A percentile compares a stretch with the other conserved stretches of the same genome.
Evolutionary conservation across 345 rosid genomes (phyloP).

Genomic region (Ceriops zippeliana): DNA sequence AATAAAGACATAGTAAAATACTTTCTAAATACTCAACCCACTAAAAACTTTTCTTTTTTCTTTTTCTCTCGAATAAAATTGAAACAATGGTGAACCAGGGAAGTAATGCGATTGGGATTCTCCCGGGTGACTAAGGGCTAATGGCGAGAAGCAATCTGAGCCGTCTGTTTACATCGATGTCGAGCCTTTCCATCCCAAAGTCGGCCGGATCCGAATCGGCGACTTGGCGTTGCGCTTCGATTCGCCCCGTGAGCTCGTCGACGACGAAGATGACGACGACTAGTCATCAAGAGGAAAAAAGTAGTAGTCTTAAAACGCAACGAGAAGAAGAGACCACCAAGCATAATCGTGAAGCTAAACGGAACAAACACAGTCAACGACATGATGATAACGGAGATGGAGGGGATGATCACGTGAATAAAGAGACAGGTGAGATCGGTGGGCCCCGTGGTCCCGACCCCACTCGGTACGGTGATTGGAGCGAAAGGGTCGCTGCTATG

Average conservation of each 20-base stretch:
- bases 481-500: constrained; percentile 82
- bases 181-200: constrained; percentile 13
- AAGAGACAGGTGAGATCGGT: constrained; percentile 76
- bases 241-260: constrained; percentile 17
- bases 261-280: constrained; percentile 17
- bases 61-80: no score
- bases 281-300: constrained; percentile 7
- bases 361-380: no score
- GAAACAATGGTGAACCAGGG: no score
- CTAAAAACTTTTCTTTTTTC: no score
- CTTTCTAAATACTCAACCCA: no score
- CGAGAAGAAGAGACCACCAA: constrained; percentile 15
- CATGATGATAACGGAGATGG: constrained; percentile 22
- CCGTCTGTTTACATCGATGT: constrained; percentile 30
- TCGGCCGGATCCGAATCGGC: constrained; percentile 6
- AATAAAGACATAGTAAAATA: no score
- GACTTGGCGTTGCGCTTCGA: constrained; percentile 8
- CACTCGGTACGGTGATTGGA: constrained; percentile 95
- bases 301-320: constrained; percentile 1
- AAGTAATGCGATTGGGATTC: no score
- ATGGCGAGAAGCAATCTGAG: constrained; percentile 39
- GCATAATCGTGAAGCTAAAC: not conserved
- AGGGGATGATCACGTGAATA: constrained; percentile 44
- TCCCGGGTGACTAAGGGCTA: no score
- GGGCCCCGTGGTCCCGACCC: constrained; percentile 91